These are phyloP conservation scores for Lycium ferocissimum DNA, from an alignment of 257 asterid genomes.

Conservation along the genomic window DNA sequence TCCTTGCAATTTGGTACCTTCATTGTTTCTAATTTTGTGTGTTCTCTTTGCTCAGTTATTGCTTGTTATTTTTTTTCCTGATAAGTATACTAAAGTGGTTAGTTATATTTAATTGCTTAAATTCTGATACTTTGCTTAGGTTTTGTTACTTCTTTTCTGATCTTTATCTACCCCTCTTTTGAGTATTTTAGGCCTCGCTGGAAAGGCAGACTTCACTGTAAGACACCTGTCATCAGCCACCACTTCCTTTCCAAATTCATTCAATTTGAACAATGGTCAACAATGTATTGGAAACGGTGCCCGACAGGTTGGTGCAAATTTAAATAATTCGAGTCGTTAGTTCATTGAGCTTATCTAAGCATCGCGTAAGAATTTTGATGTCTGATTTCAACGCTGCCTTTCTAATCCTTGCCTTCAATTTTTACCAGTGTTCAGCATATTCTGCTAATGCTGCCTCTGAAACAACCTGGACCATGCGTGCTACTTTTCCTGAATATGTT, in stretches of 20 bases:
- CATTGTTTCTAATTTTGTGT: constrained; percentile 13
- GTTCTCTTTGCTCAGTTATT: background rate
- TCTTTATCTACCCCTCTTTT: constrained; percentile 26
- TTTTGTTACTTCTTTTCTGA: constrained; percentile 17
- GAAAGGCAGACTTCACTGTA: constrained; percentile 96
- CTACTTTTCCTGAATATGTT: constrained; percentile 97
- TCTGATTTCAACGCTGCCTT: background rate
- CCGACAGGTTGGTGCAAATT: constrained; percentile 60
- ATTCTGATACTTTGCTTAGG: background rate
- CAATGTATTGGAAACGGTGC: constrained; percentile 78
- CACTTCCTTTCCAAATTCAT: constrained; percentile 64
- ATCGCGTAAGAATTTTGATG: background rate
- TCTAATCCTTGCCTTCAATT: constrained; percentile 31
- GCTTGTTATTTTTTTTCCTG: background rate
- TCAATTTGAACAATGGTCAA: constrained; percentile 60
- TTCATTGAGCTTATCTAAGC: constrained; percentile 28
- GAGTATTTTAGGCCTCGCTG: constrained; percentile 67
- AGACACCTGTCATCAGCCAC: constrained; percentile 89
- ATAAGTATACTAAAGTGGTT: background rate
- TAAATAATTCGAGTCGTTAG: constrained; percentile 19
- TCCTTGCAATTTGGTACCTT: constrained; percentile 12
- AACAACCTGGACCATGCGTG: constrained; percentile 90
- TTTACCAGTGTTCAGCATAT: constrained; percentile 80
- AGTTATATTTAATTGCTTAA: background rate
- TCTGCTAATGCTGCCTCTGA: constrained; percentile 82